Base-by-base conservation (phyloP, 2,329 filamentous ascomycete genomes). In the Aspergillus vadensis region DNA sequence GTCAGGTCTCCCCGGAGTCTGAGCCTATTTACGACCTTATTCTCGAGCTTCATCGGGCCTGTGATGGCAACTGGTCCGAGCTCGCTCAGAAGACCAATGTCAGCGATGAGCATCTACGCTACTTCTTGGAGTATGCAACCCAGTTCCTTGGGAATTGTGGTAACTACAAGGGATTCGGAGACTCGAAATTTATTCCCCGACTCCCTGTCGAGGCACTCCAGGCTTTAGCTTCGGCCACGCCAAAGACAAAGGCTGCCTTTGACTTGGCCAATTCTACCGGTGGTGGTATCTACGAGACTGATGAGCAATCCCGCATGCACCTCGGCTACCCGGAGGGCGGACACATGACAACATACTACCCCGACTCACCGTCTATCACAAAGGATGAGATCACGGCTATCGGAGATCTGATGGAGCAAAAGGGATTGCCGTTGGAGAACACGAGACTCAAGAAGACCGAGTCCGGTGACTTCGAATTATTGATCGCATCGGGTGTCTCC, bases 91-190 rank as follows among this genome's bases (percentile, higher is more conserved):
- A 89, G 75, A 86, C 88, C 17, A 82, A 83, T 32, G 82, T 92
- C 52, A 84, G 85, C 49, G 81, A 87, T 54, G 81, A 87, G 57
- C 84, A 91, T 57, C 73, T 92, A 49, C 82, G 83, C 15, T 81
- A 83, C 62, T 93, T 93, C 78, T 81, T 94, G 39, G 86, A 92
- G 74, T 95, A 94, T 74, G 83, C 89, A 7, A 86, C 85, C 30
- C 89, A 91, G 76, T 92, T 95, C 75, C 81, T 95, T 2, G 90
- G 90, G 48, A 95, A 94, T 72, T 83, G 83, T 63, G 90, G 91
- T 64, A 95, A 95, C 76, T 95, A 94, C 80, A 94, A 94, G 80
- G 90, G 89, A 67, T 94, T 93, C 70, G 91, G 91, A 47, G 91
- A 95, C 76, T 86, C 88, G 69, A 95, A 95, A 74, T 93, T 95